Evolutionary conservation across 257 asterid species (phyloP), one percentile per base, ranked within the genome.

Genomic region (Misopates orontium): DNA sequence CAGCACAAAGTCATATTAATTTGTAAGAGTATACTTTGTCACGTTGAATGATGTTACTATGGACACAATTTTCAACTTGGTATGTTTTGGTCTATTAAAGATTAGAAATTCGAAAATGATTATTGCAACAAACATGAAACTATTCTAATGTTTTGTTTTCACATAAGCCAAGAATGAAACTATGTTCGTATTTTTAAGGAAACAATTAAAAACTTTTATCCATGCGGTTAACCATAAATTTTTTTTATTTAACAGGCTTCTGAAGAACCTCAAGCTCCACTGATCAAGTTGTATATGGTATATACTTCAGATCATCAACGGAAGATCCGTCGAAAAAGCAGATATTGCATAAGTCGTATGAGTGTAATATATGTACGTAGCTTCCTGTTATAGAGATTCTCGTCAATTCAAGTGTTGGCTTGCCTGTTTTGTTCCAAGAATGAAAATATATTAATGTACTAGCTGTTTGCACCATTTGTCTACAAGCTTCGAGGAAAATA

Each of bases 251-350:
- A 51, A 73, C 87, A 88, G 96, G 89, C 78, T 82, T 72, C 24
- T 88, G 80, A 84, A 78, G 94, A 84, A 85, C 80, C 81, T 85
- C 45, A 83, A 71, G 80, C 77, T 85, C 61, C 81, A 83, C 50
- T 75, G 76, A 79, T 69, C 42, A 69, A 24, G 8, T 28, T 12
- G 49, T 21, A 2, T 28, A 28, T 28, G 36, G 36, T 28, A 28
- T 28, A 28, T 28, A 28, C 36, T 28, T 7, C 36, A 28, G 36
- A n/a, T n/a, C 17, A 53, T 47, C 25, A 67, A 25, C 36, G 10
- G 18, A 60, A 58, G 51, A 52, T 41, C 56, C 31, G 45, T 52
- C 31, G n/a, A 36, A 40, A 12, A 40, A 24, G 17, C 16, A 47
- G 41, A 17, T 0, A 32, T 42, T 44, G 17, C 36, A 31, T 39